Percentiles rank a stretch among this genome's conserved stretches.
These are phyloP conservation scores for Geotrichum restrictum DNA, from an alignment of 1,139 yeast genomes.

Conservation along the genomic window DNA sequence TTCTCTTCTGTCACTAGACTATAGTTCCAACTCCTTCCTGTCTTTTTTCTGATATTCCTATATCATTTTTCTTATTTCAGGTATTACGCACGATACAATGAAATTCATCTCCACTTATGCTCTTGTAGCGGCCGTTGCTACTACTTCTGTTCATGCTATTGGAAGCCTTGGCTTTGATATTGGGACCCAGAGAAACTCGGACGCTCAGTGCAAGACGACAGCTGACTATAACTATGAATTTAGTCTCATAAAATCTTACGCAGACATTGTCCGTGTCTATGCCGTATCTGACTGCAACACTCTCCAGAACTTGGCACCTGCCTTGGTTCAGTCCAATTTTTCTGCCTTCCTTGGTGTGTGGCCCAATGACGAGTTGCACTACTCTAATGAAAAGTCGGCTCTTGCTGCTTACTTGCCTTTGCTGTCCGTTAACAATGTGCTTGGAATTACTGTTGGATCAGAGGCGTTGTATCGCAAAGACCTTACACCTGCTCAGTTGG, in stretches of 20 bases:
- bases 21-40: not conserved
- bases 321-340: constrained; percentile 72
- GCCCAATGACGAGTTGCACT: constrained; percentile 82
- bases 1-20: not conserved
- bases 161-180: constrained; percentile 61
- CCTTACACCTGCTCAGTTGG: constrained; percentile 64
- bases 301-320: constrained; percentile 77
- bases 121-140: constrained; percentile 14
- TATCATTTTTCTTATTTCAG: not conserved
- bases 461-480: constrained; percentile 89
- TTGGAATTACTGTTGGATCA: constrained; percentile 80
- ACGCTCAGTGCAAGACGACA: constrained; percentile 49
- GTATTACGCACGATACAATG: constrained; percentile 15
- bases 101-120: constrained; percentile 18
- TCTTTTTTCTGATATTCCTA: not conserved
- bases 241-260: constrained; percentile 50
- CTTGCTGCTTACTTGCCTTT: constrained; percentile 63
- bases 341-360: constrained; percentile 75
- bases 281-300: constrained; percentile 89
- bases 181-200: constrained; percentile 64
- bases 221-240: constrained; percentile 66
- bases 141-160: constrained; percentile 17
- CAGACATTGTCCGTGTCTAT: constrained; percentile 69
- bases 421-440: constrained; percentile 62
- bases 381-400: constrained; percentile 64